phyloP scores from a whole-genome alignment of 352 stramenopile genomes.

The Globisporangium splendens region DNA sequence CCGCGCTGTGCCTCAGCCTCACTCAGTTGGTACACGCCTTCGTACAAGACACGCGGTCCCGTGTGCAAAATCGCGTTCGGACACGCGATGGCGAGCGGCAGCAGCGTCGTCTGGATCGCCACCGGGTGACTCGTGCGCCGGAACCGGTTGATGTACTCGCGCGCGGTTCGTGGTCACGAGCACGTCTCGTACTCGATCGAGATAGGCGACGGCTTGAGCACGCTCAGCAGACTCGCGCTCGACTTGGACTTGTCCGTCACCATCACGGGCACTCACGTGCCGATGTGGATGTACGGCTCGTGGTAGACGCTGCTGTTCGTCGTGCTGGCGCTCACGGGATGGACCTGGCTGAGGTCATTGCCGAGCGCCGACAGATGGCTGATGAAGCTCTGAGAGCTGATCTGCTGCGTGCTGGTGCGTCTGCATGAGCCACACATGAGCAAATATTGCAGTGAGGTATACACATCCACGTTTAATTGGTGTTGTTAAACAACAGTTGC shows the following conservation, averaged over 20 bases:
- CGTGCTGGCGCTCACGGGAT: neutral
- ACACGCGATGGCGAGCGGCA: slow-evolving; percentile 58
- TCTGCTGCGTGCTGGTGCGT: slow-evolving; percentile 18
- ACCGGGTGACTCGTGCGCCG: slow-evolving; percentile 45
- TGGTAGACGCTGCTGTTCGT: slow-evolving; percentile 22
- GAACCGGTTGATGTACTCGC: slow-evolving; percentile 66
- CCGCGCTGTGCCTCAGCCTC: slow-evolving; percentile 43
- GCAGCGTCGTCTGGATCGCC: slow-evolving; percentile 60
- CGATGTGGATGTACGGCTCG: slow-evolving; percentile 76
- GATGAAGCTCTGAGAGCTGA: slow-evolving; percentile 5
- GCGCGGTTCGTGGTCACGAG: slow-evolving; percentile 60
- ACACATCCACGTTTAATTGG: too few species aligned
- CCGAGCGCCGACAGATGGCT: slow-evolving; percentile 27
- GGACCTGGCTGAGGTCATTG: slow-evolving; percentile 17
- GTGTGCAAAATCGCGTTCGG: slow-evolving; percentile 65
- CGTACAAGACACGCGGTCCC: slow-evolving; percentile 50
- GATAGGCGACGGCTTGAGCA: slow-evolving; percentile 27
- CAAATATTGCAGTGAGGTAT: neutral
- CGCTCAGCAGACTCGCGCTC: slow-evolving; percentile 12
- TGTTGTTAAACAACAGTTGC: too few species aligned
- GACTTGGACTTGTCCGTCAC: slow-evolving; percentile 37
- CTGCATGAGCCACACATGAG: slow-evolving; percentile 1
- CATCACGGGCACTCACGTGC: slow-evolving; percentile 67
- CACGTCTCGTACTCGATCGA: slow-evolving; percentile 57
- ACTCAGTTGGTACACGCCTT: slow-evolving; percentile 57